Evolutionary conservation across 176 grass and related monocot species (phyloP).

Genomic region (Puccinellia tenuiflora): DNA sequence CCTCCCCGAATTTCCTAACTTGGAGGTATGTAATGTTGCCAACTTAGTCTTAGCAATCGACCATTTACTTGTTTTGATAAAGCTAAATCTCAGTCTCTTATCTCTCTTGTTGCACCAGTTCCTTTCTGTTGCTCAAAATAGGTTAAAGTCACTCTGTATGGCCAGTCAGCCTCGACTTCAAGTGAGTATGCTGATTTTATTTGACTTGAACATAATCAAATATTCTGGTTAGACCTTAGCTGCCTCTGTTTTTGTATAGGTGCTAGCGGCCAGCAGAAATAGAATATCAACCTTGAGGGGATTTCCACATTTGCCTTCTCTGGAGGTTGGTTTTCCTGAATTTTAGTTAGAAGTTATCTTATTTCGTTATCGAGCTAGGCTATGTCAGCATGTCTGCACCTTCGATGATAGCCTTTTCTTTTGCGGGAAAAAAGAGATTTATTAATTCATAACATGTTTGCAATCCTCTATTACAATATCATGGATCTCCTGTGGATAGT

Average conservation of each 20-base stretch:
- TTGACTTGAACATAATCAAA: slow-evolving; percentile 11
- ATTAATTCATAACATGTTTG: no score
- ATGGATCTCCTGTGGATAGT: no score
- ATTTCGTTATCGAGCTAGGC: slow-evolving; percentile 1
- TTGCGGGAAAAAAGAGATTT: no score
- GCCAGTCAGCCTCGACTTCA: slow-evolving; percentile 80
- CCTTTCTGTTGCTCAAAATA: slow-evolving; percentile 94
- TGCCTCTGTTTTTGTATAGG: slow-evolving; percentile 40
- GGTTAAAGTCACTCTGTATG: slow-evolving; percentile 82
- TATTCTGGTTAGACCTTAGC: slow-evolving; percentile 9
- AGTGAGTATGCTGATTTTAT: slow-evolving; percentile 42
- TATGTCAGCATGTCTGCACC: background rate
- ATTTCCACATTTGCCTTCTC: slow-evolving; percentile 83
- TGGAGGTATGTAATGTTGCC: slow-evolving; percentile 73
- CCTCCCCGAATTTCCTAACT: slow-evolving; percentile 83
- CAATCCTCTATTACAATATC: no score
- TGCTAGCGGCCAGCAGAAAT: slow-evolving; percentile 90
- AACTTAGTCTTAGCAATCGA: slow-evolving; percentile 20
- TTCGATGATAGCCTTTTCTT: background rate
- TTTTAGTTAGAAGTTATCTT: slow-evolving; percentile 2
- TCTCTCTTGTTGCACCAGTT: slow-evolving; percentile 63
- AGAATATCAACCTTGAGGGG: slow-evolving; percentile 93
- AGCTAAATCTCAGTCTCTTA: slow-evolving; percentile 6
- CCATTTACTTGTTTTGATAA: slow-evolving; percentile 21
- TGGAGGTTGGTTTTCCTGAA: slow-evolving; percentile 53